phyloP scores from a whole-genome alignment of 306 rosid species.

The Parietaria judaica region DNA sequence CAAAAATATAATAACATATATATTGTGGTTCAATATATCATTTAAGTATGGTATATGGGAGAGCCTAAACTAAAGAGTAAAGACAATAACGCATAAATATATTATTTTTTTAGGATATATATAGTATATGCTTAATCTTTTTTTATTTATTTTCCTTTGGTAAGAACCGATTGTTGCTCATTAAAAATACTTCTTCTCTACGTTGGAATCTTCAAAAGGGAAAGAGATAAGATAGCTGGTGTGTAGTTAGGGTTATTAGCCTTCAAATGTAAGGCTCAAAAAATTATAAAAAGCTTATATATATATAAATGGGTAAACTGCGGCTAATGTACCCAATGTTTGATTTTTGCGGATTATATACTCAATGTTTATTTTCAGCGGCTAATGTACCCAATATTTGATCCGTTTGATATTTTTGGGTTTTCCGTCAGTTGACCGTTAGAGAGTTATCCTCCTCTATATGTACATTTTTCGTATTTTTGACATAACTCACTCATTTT shows the following conservation, averaged over 20 bases:
- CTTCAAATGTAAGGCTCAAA: constrained; percentile 35
- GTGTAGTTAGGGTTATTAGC: background rate
- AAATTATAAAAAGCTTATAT: background rate
- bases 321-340: too few relatives aligned
- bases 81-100: background rate
- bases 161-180: constrained; percentile 7
- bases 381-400: too few relatives aligned
- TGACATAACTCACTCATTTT: too few relatives aligned
- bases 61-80: background rate
- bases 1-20: background rate
- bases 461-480: too few relatives aligned
- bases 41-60: background rate
- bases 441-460: too few relatives aligned
- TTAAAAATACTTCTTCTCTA: constrained; percentile 15
- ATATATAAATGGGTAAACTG: too few relatives aligned
- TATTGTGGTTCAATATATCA: too few relatives aligned
- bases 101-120: background rate
- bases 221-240: background rate
- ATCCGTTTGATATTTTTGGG: too few relatives aligned
- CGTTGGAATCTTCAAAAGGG: constrained; percentile 27
- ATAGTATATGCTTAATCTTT: background rate
- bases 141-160: background rate
- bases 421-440: too few relatives aligned
- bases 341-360: too few relatives aligned
- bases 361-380: too few relatives aligned